These are phyloP conservation scores for Metschnikowia noctiluminum DNA, from an alignment of 805 yeast species.

Conservation along the genomic window DNA sequence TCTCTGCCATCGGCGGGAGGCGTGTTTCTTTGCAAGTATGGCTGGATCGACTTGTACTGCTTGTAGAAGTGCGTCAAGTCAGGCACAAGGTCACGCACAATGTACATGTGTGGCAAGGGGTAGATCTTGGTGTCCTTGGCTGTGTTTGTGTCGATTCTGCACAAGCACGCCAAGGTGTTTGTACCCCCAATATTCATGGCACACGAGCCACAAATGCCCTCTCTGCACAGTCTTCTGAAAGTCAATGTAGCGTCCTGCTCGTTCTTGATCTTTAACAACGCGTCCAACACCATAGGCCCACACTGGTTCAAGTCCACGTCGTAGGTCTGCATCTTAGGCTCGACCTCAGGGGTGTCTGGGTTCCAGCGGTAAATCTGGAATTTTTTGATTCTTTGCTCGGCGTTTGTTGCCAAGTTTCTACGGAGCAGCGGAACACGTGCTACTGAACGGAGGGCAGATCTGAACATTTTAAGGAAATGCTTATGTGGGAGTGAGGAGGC, in stretches of 20 bases:
- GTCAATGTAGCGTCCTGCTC: conserved; percentile 96
- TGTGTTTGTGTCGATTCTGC: conserved; percentile 83
- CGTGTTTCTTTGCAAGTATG: conserved; percentile 81
- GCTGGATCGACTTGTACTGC: conserved; percentile 97
- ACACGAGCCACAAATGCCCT: conserved; percentile 99
- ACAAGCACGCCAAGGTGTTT: conserved; percentile 94
- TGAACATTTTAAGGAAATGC: conserved; percentile 13
- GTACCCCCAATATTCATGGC: conserved; percentile 99
- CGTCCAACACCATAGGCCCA: conserved; percentile 98
- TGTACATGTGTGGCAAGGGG: conserved; percentile 97
- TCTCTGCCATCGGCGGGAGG: conserved; percentile 90
- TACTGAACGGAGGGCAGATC: conserved; percentile 14
- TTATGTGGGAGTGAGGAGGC: no score
- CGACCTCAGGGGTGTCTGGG: conserved; percentile 91
- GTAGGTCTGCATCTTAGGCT: conserved; percentile 83
- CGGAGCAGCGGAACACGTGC: conserved; percentile 14
- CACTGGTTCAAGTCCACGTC: conserved; percentile 83
- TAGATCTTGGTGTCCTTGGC: conserved; percentile 80
- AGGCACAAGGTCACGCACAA: conserved; percentile 95
- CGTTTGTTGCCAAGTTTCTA: conserved; percentile 34
- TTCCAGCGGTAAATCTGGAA: conserved; percentile 97
- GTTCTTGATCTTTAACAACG: conserved; percentile 88
- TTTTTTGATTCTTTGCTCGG: conserved; percentile 62
- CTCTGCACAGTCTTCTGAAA: conserved; percentile 97
- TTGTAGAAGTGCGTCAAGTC: conserved; percentile 96